Evolutionary conservation across 306 rosid species (phyloP).

Genomic region (Senna tora): DNA sequence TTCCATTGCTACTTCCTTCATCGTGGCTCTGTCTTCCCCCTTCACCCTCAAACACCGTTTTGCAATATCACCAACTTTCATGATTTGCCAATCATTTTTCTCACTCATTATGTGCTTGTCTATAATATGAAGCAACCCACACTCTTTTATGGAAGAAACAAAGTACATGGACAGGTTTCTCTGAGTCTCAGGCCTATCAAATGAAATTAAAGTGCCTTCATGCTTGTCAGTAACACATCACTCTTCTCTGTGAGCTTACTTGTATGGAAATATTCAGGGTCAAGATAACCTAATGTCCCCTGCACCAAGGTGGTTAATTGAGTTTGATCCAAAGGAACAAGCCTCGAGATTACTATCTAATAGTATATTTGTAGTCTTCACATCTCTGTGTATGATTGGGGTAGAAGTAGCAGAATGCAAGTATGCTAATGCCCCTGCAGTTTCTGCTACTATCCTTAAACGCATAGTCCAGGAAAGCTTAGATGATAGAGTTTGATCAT

Average conservation of each 20-base stretch:
- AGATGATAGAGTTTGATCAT: conserved; percentile 6
- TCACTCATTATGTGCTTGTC: conserved; percentile 32
- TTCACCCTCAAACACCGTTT: conserved; percentile 40
- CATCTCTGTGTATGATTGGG: conserved; percentile 36
- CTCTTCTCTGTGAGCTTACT: conserved; percentile 57
- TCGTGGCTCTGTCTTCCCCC: conserved; percentile 57
- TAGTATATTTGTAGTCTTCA: conserved; percentile 44
- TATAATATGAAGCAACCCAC: conserved; percentile 38
- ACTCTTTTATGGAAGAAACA: conserved; percentile 39
- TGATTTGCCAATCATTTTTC: conserved; percentile 49
- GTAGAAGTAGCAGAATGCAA: conserved; percentile 50
- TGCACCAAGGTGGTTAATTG: too few species aligned
- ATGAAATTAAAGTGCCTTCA: conserved; percentile 49
- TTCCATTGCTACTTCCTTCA: conserved; percentile 58
- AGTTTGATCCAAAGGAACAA: too few species aligned
- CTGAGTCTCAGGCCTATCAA: conserved; percentile 33
- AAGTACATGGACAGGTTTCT: conserved; percentile 48
- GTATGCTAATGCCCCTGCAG: conserved; percentile 56
- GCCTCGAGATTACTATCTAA: conserved; percentile 33
- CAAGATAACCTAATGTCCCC: too few species aligned
- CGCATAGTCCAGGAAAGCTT: conserved; percentile 46
- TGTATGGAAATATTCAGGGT: conserved; percentile 42
- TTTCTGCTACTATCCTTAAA: conserved; percentile 50
- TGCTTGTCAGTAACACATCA: conserved; percentile 56
- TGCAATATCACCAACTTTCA: conserved; percentile 40